These are phyloP conservation scores for Phytopythium ostracodes DNA, from an alignment of 352 stramenopile species.

Conservation along the genomic window DNA sequence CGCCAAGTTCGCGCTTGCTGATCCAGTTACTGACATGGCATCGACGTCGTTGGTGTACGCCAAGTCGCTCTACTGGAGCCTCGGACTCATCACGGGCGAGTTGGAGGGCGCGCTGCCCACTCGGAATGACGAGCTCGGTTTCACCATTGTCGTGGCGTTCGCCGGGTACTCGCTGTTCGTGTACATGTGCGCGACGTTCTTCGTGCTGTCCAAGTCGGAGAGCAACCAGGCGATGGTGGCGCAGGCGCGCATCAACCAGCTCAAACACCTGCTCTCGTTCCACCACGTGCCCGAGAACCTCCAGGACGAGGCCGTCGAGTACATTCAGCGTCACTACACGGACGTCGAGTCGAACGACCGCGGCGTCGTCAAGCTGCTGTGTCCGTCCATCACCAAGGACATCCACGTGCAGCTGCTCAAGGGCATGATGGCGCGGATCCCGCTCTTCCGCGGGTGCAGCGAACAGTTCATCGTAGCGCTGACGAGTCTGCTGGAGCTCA, in stretches of 20 bases:
- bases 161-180: constrained; percentile 55
- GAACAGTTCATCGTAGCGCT: constrained; percentile 59
- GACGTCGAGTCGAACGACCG: constrained; percentile 66
- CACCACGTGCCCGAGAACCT: constrained; percentile 51
- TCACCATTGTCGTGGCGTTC: constrained; percentile 43
- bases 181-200: constrained; percentile 58
- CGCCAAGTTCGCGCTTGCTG: constrained; percentile 30
- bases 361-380: constrained; percentile 55
- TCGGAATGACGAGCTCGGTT: constrained; percentile 32
- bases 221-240: constrained; percentile 32
- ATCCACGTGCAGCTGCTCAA: constrained; percentile 69
- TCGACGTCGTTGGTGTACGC: constrained; percentile 33
- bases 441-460: constrained; percentile 60
- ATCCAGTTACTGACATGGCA: constrained; percentile 8
- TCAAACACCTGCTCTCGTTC: constrained; percentile 61
- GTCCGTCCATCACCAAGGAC: constrained; percentile 70
- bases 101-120: constrained; percentile 47
- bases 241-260: constrained; percentile 58
- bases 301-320: constrained; percentile 49
- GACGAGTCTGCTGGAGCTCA: constrained; percentile 64
- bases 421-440: constrained; percentile 48
- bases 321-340: constrained; percentile 63
- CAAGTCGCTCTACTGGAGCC: constrained; percentile 41
- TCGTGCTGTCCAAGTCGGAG: constrained; percentile 71
- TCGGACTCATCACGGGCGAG: constrained; percentile 49